Percentiles rank a stretch among this genome's conserved stretches.
Conservation (phyloP, 257 asterid species). For the Solanum sitiens region DNA sequence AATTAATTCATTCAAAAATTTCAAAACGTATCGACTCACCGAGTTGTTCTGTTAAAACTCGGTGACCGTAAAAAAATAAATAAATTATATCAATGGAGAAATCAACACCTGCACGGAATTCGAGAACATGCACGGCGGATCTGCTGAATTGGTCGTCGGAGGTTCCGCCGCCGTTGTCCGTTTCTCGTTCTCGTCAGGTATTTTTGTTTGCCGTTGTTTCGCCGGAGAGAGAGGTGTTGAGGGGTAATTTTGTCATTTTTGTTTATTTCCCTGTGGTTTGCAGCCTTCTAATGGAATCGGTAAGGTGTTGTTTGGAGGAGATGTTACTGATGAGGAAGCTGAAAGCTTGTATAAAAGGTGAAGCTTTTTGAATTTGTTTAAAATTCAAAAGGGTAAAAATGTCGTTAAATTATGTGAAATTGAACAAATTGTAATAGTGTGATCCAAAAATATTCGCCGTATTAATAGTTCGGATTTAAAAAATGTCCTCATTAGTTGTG, state of each 20-base stretch:
- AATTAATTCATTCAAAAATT: not conserved
- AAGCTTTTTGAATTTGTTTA: not conserved
- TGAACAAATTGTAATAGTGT: not conserved
- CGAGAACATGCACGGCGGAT: slow-evolving; percentile 63
- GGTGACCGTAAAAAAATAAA: not conserved
- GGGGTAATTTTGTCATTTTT: not conserved
- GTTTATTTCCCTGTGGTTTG: not conserved
- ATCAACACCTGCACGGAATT: slow-evolving; percentile 34
- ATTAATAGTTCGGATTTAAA: not conserved
- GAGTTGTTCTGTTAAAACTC: not conserved
- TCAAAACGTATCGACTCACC: not conserved
- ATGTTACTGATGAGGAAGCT: slow-evolving; percentile 86
- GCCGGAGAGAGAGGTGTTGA: not conserved
- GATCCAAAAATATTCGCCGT: not conserved
- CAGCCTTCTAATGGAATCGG: slow-evolving; percentile 69
- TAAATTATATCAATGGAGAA: slow-evolving; percentile 11
- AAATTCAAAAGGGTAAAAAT: not conserved
- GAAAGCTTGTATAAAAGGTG: slow-evolving; percentile 68
- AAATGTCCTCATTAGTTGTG: not conserved
- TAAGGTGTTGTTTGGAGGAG: slow-evolving; percentile 78
- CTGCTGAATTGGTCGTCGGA: slow-evolving; percentile 62
- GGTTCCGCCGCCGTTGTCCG: slow-evolving; percentile 12
- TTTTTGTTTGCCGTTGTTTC: not conserved
- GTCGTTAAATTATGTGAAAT: not conserved
- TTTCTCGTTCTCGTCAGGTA: slow-evolving; percentile 19